A percentile compares a stretch with the other conserved stretches of the same genome.
phyloP scores from a whole-genome alignment of 2,329 filamentous ascomycete species.

The Aureobasidium sp. region DNA sequence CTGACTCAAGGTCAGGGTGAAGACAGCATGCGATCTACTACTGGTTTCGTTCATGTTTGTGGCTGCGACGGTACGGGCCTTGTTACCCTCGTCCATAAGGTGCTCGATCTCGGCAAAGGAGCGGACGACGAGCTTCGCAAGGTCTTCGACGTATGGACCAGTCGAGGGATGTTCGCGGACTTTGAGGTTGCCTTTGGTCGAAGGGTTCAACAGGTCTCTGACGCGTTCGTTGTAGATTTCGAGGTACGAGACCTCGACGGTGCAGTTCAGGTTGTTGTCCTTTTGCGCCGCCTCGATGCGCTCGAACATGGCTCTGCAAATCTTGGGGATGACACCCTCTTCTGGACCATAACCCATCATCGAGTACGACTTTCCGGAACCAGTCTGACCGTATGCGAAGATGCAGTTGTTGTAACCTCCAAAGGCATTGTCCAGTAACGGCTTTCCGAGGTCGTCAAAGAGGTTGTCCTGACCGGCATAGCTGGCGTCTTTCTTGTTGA shows the following conservation, averaged over 20 bases:
- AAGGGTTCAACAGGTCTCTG: slow-evolving; percentile 86
- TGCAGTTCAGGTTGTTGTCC: slow-evolving; percentile 74
- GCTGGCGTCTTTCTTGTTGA: slow-evolving; percentile 67
- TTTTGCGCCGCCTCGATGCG: slow-evolving; percentile 61
- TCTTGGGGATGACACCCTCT: slow-evolving; percentile 88
- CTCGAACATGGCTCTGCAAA: slow-evolving; percentile 96
- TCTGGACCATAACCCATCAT: slow-evolving; percentile 99
- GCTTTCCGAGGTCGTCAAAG: slow-evolving; percentile 78
- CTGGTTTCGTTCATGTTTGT: slow-evolving; percentile 99
- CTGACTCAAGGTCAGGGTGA: slow-evolving; percentile 90
- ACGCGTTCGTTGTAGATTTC: slow-evolving; percentile 99
- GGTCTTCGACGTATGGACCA: slow-evolving; percentile 94
- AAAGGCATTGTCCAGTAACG: slow-evolving; percentile 94
- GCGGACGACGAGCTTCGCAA: slow-evolving; percentile 88
- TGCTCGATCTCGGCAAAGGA: slow-evolving; percentile 95
- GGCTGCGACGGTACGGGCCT: slow-evolving; percentile 91
- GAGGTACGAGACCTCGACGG: slow-evolving; percentile 94
- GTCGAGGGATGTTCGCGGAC: slow-evolving; percentile 97
- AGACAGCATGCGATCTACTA: slow-evolving; percentile 95
- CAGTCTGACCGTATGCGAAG: slow-evolving; percentile 96
- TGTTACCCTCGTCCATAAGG: slow-evolving; percentile 98
- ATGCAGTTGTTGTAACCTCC: slow-evolving; percentile 99
- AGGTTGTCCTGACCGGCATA: slow-evolving; percentile 88
- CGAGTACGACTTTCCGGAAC: slow-evolving; percentile 96
- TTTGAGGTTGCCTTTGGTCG: slow-evolving; percentile 92